Percentiles rank a stretch among this genome's conserved stretches.
Evolutionary conservation across 2,329 filamentous ascomycete species (phyloP).

Genomic region (Fusarium brevicatenulatum): DNA sequence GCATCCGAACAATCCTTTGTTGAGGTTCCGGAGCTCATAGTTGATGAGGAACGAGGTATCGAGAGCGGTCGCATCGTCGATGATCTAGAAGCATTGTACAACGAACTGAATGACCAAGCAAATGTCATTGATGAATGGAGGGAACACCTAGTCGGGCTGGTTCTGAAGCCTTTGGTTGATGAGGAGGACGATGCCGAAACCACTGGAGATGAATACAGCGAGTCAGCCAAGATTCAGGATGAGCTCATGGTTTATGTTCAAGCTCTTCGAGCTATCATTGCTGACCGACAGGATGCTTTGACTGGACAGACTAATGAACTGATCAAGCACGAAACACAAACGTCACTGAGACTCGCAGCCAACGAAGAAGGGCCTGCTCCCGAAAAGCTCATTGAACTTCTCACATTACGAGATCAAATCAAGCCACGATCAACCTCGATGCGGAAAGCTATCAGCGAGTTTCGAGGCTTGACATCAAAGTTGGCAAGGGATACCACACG

Average conservation of each 20-base stretch:
- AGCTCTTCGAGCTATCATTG: conserved; percentile 76
- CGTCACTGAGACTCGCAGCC: conserved; percentile 68
- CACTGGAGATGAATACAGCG: conserved; percentile 90
- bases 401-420: conserved; percentile 57
- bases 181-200: conserved; percentile 78
- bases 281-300: conserved; percentile 81
- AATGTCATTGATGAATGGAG: conserved; percentile 79
- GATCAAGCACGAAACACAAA: conserved; percentile 76
- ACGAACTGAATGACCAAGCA: conserved; percentile 77
- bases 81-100: conserved; percentile 71
- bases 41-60: conserved; percentile 70
- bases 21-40: conserved; percentile 66
- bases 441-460: conserved; percentile 73
- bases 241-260: conserved; percentile 89
- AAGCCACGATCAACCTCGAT: conserved; percentile 72
- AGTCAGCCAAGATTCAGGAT: conserved; percentile 88
- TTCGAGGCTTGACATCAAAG: conserved; percentile 74
- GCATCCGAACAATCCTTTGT: conserved; percentile 66
- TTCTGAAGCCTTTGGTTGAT: conserved; percentile 82
- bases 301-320: conserved; percentile 82
- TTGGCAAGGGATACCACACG: conserved; percentile 51
- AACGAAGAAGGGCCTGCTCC: conserved; percentile 77
- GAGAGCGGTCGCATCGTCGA: conserved; percentile 76
- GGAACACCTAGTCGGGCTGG: conserved; percentile 74
- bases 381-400: conserved; percentile 65